phyloP scores from a whole-genome alignment of 768 basidiomycete species.

The Hemileccinum rubropunctum region DNA sequence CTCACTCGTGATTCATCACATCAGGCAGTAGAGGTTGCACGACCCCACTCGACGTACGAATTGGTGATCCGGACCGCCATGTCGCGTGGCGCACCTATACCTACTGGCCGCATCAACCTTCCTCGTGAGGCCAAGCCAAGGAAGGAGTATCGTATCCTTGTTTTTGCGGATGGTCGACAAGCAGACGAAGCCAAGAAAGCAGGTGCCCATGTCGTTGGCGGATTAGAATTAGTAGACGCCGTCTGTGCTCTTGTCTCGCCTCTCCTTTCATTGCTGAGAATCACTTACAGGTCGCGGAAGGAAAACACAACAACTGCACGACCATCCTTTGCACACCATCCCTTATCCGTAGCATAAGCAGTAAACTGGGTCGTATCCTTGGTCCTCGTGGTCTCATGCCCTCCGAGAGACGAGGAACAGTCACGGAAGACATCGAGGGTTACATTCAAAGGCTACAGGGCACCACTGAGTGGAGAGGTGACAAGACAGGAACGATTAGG shows the following conservation, averaged over 20 bases:
- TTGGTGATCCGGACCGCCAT: slow-evolving; percentile 78
- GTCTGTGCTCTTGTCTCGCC: slow-evolving; percentile 43
- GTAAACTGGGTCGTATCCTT: slow-evolving; percentile 74
- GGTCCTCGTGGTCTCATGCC: slow-evolving; percentile 96
- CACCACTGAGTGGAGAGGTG: slow-evolving; percentile 90
- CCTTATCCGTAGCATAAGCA: slow-evolving; percentile 74
- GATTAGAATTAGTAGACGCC: slow-evolving; percentile 82
- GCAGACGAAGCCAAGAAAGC: slow-evolving; percentile 83
- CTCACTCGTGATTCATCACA: background rate
- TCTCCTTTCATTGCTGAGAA: background rate
- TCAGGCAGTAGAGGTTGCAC: slow-evolving; percentile 82
- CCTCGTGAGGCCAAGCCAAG: slow-evolving; percentile 77
- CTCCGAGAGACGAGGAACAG: slow-evolving; percentile 88
- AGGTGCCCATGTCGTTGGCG: slow-evolving; percentile 90
- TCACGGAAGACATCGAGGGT: slow-evolving; percentile 82
- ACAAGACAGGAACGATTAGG: slow-evolving; percentile 80
- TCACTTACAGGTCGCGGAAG: slow-evolving; percentile 61
- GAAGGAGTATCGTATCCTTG: slow-evolving; percentile 75
- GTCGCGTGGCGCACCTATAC: slow-evolving; percentile 75
- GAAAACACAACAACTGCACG: slow-evolving; percentile 65
- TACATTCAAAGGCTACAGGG: slow-evolving; percentile 80
- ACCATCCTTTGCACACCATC: slow-evolving; percentile 82
- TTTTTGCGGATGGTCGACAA: slow-evolving; percentile 84
- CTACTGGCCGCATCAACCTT: slow-evolving; percentile 86
- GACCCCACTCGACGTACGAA: slow-evolving; percentile 74